These are phyloP conservation scores for Mortierella polycephala DNA, from an alignment of 371 early-diverging fungal species.

Conservation along the genomic window DNA sequence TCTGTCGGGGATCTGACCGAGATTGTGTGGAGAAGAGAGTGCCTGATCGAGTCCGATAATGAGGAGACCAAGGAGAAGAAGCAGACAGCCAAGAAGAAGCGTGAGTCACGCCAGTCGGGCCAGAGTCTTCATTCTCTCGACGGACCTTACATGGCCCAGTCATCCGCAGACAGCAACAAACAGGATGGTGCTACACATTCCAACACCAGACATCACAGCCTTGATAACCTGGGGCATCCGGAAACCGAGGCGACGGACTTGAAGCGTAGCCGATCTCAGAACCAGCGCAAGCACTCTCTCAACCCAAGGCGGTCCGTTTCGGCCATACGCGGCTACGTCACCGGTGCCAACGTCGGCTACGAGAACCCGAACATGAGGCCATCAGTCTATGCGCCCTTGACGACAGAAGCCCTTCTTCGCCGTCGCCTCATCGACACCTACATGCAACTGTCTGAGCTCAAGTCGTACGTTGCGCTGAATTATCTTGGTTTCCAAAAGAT, in stretches of 20 bases:
- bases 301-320: slow-evolving; percentile 19
- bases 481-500: slow-evolving; percentile 95
- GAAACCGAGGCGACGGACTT: slow-evolving; percentile 1
- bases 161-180: background rate
- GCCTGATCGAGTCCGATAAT: slow-evolving; percentile 37
- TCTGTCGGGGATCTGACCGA: slow-evolving; percentile 47
- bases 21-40: slow-evolving; percentile 52
- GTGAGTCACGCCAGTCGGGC: background rate
- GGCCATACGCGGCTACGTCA: slow-evolving; percentile 33
- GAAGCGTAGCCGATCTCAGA: slow-evolving; percentile 18
- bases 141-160: background rate
- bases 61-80: slow-evolving; percentile 16
- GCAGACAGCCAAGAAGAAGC: background rate
- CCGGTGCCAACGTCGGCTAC: slow-evolving; percentile 12
- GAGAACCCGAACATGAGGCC: slow-evolving; percentile 42
- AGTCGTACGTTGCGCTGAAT: slow-evolving; percentile 94
- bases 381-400: slow-evolving; percentile 40
- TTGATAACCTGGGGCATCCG: slow-evolving; percentile 1
- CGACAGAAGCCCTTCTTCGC: slow-evolving; percentile 45
- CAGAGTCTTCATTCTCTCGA: slow-evolving; percentile 10
- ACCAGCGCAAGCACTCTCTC: slow-evolving; percentile 18
- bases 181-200: background rate
- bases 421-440: slow-evolving; percentile 50
- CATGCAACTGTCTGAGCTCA: slow-evolving; percentile 77
- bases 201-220: slow-evolving; percentile 7